Percentiles rank a stretch among this genome's conserved stretches.
Evolutionary conservation across 78 protist species (phyloP).

Genomic region (Planoprotostelium fungivorum): DNA sequence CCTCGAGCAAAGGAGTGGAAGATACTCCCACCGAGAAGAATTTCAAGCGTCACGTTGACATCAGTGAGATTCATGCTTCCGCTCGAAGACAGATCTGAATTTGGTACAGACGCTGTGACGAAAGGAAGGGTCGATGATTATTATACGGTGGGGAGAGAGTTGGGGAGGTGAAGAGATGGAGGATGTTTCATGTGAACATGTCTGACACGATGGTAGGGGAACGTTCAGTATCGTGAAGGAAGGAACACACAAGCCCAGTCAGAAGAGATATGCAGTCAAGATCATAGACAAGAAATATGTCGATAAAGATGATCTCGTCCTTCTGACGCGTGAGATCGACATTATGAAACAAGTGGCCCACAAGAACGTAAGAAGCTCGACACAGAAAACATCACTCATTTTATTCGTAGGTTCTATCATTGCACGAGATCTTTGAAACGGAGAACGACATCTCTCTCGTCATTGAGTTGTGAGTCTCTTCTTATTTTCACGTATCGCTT

Average conservation of each 20-base stretch:
- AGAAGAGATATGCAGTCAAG: conserved; percentile 49
- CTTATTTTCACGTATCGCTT: too few relatives aligned
- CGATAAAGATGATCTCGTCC: conserved; percentile 27
- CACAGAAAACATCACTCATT: neutral
- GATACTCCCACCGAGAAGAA: neutral
- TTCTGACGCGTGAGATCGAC: conserved; percentile 69
- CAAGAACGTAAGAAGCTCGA: neutral
- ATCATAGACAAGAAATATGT: conserved; percentile 41
- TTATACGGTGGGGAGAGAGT: conserved; percentile 48
- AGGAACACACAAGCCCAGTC: conserved; percentile 33
- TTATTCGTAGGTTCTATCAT: neutral
- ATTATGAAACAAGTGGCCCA: conserved; percentile 61
- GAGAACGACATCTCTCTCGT: neutral
- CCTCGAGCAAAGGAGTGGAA: neutral
- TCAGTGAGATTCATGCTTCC: neutral
- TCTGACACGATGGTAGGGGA: conserved; percentile 18
- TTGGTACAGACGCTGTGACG: conserved; percentile 38
- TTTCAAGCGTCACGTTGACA: neutral
- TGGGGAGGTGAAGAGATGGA: conserved; percentile 26
- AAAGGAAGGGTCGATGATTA: conserved; percentile 49
- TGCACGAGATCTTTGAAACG: neutral
- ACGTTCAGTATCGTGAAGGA: conserved; percentile 61
- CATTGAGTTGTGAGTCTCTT: neutral
- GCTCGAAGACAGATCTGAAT: neutral
- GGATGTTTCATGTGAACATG: neutral